These are phyloP conservation scores for Hypoxylon subgilvum DNA, from an alignment of 495 filamentous ascomycete genomes.

Conservation along the genomic window DNA sequence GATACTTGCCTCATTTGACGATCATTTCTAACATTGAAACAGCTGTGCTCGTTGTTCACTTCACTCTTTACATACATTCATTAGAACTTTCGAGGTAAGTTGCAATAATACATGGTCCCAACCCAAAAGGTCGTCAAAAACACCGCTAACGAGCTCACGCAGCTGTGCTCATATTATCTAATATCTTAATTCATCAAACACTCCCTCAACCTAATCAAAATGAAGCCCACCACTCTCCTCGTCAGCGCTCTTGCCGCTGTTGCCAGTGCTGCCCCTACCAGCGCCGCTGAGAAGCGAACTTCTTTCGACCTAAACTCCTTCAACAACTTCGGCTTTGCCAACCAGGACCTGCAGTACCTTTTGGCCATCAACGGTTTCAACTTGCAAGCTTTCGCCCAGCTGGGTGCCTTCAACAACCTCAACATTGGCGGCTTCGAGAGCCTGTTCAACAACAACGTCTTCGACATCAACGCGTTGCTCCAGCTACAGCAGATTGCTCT, in stretches of 20 bases:
- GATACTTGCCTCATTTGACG: background rate
- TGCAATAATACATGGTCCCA: background rate
- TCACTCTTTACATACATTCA: constrained; percentile 51
- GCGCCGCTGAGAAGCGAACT: constrained; percentile 39
- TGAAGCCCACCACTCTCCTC: constrained; percentile 53
- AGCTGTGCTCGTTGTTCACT: constrained; percentile 61
- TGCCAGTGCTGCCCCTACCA: constrained; percentile 47
- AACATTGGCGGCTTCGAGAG: constrained; percentile 46
- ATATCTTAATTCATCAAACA: constrained; percentile 46
- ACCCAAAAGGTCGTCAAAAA: background rate
- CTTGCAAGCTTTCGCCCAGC: constrained; percentile 47
- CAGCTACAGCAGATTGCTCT: constrained; percentile 53
- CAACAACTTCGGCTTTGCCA: constrained; percentile 51
- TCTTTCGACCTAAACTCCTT: constrained; percentile 45
- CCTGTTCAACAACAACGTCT: constrained; percentile 46
- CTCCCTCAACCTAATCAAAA: constrained; percentile 44
- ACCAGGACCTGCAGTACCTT: constrained; percentile 56
- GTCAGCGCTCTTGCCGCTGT: constrained; percentile 49
- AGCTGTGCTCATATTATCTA: constrained; percentile 57
- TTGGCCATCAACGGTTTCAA: constrained; percentile 53
- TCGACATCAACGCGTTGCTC: constrained; percentile 49
- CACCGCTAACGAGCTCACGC: constrained; percentile 29
- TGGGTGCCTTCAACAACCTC: constrained; percentile 51
- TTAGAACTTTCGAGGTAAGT: constrained; percentile 53
- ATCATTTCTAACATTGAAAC: constrained; percentile 34